These are phyloP conservation scores for Monosporascus sp. DNA, from an alignment of 2,329 filamentous ascomycete species.

Conservation along the genomic window DNA sequence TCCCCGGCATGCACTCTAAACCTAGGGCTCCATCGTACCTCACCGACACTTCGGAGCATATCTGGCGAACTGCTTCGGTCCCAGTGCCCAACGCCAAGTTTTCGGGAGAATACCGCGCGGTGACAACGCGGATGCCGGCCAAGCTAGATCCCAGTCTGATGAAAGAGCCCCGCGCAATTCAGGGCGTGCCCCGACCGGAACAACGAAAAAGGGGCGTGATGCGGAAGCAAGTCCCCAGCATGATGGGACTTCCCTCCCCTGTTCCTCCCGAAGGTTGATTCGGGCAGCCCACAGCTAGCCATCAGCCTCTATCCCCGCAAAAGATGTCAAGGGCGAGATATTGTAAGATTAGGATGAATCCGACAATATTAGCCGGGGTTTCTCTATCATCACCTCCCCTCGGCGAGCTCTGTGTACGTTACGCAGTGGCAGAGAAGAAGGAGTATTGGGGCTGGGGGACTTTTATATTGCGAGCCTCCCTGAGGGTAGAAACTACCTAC, in stretches of 20 bases:
- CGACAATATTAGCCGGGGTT: too few relatives aligned
- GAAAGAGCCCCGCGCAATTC: slow-evolving; percentile 86
- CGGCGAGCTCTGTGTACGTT: too few relatives aligned
- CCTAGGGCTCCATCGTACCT: slow-evolving; percentile 55
- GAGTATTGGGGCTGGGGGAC: too few relatives aligned
- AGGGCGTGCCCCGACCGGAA: slow-evolving; percentile 69
- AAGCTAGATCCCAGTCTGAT: slow-evolving; percentile 82
- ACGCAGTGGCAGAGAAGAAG: too few relatives aligned
- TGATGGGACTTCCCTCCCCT: slow-evolving; percentile 24
- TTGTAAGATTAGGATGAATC: too few relatives aligned
- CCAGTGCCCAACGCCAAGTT: slow-evolving; percentile 58
- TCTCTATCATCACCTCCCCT: too few relatives aligned
- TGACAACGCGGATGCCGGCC: slow-evolving; percentile 65
- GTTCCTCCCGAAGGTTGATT: slow-evolving; percentile 15
- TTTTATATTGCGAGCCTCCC: too few relatives aligned
- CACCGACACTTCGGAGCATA: slow-evolving; percentile 68
- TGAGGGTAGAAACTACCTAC: too few relatives aligned
- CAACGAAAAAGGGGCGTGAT: slow-evolving; percentile 44
- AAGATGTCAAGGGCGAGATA: too few relatives aligned
- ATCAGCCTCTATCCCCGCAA: too few relatives aligned
- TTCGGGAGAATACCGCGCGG: slow-evolving; percentile 55
- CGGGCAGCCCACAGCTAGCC: too few relatives aligned
- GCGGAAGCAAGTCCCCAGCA: slow-evolving; percentile 49
- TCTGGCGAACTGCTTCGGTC: slow-evolving; percentile 67
- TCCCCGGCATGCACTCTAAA: slow-evolving; percentile 30